Evolutionary conservation across 1,284 basidiomycete species (phyloP).

Genomic region (Prillingera fragicola): DNA sequence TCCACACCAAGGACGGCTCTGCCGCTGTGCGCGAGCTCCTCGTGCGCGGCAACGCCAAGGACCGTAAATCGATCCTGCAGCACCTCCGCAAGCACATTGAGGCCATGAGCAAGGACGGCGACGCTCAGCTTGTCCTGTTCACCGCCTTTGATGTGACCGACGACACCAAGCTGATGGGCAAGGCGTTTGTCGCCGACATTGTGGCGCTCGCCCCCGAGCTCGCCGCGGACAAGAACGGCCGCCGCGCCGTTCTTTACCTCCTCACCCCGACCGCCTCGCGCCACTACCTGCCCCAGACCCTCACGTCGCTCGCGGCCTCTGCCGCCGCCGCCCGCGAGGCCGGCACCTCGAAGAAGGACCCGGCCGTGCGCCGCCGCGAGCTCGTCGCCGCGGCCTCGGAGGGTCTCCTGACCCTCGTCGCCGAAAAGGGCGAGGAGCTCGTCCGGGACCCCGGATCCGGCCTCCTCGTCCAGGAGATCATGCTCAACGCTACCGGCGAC

Average conservation of each 20-base stretch:
- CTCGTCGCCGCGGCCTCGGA: slow-evolving; percentile 64
- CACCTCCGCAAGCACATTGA: slow-evolving; percentile 76
- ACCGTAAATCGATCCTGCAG: slow-evolving; percentile 82
- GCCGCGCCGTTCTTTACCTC: slow-evolving; percentile 72
- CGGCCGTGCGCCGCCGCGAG: slow-evolving; percentile 59
- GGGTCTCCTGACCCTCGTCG: slow-evolving; percentile 62
- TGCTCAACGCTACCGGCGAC: slow-evolving; percentile 75
- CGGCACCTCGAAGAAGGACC: slow-evolving; percentile 73
- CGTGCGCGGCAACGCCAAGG: slow-evolving; percentile 73
- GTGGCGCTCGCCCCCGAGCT: slow-evolving; percentile 54
- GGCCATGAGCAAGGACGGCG: slow-evolving; percentile 75
- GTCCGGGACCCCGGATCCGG: slow-evolving; percentile 70
- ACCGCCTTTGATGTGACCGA: slow-evolving; percentile 80
- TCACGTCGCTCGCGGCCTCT: slow-evolving; percentile 62
- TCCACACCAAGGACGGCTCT: slow-evolving; percentile 84
- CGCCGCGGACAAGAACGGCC: slow-evolving; percentile 51
- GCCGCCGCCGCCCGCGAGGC: slow-evolving; percentile 50
- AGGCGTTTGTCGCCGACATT: slow-evolving; percentile 60
- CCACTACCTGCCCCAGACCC: slow-evolving; percentile 75
- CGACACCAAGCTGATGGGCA: slow-evolving; percentile 77
- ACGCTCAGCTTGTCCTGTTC: slow-evolving; percentile 80
- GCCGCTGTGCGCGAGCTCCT: slow-evolving; percentile 77
- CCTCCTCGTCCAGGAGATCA: slow-evolving; percentile 67
- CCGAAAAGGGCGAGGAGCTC: slow-evolving; percentile 56
- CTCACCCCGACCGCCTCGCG: slow-evolving; percentile 68